Conservation (phyloP, 2,329 filamentous ascomycete genomes). For the Phyllosticta capitalensis region DNA sequence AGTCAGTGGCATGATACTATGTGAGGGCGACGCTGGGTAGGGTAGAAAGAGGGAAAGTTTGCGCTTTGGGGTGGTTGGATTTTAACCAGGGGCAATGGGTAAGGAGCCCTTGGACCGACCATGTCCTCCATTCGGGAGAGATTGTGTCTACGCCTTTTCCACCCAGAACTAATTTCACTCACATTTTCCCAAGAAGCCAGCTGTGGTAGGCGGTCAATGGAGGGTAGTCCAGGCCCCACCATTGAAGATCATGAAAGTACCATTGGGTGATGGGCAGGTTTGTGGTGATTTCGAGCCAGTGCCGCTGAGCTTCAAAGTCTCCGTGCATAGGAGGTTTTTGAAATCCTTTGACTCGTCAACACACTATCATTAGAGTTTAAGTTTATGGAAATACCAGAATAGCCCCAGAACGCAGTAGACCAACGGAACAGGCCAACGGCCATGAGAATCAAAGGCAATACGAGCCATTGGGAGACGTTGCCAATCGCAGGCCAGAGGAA, state of each 20-base stretch:
- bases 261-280: slow-evolving; percentile 85
- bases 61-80: background rate
- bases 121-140: background rate
- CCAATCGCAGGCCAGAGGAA: slow-evolving; percentile 88
- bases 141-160: background rate
- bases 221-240: slow-evolving; percentile 98
- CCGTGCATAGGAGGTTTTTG: slow-evolving; percentile 82
- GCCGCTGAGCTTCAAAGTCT: slow-evolving; percentile 94
- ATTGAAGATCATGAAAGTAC: slow-evolving; percentile 95
- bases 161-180: slow-evolving; percentile 21
- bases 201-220: slow-evolving; percentile 97
- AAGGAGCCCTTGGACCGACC: background rate
- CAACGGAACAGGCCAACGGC: slow-evolving; percentile 84
- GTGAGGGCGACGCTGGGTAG: slow-evolving; percentile 1
- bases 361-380: background rate
- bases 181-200: slow-evolving; percentile 83
- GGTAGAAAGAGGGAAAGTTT: background rate
- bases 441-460: slow-evolving; percentile 82
- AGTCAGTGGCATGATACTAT: slow-evolving; percentile 10
- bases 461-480: slow-evolving; percentile 81
- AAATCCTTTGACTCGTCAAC: slow-evolving; percentile 46
- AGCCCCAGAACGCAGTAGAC: slow-evolving; percentile 87
- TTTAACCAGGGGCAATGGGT: background rate
- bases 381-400: slow-evolving; percentile 57
- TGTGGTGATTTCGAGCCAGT: slow-evolving; percentile 97